Percentiles rank a stretch among this genome's conserved stretches.
Evolutionary conservation across 1,284 basidiomycete genomes (phyloP).

Genomic region (Ustilago nuda): DNA sequence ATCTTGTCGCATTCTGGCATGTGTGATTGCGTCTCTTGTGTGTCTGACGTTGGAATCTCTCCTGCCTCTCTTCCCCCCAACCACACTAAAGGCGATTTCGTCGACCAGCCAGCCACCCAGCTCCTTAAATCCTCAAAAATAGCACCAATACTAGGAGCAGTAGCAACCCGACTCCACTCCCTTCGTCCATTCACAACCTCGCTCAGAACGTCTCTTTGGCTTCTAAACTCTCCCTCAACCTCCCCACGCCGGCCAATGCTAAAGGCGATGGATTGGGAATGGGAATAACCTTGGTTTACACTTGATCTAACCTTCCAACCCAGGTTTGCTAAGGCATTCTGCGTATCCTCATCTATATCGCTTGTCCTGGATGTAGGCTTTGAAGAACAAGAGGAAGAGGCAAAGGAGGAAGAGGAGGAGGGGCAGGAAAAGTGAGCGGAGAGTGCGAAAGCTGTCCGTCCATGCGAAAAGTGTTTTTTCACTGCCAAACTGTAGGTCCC

Average conservation of each 20-base stretch:
- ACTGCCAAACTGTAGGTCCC: constrained; percentile 12
- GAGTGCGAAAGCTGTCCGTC: constrained; percentile 28
- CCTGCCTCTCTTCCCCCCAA: neutral
- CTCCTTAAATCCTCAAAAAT: constrained; percentile 12
- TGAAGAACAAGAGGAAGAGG: constrained; percentile 6
- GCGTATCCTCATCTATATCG: constrained; percentile 19
- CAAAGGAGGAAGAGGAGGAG: neutral
- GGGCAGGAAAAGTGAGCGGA: constrained; percentile 8
- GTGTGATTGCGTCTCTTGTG: neutral
- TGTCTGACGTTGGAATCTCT: neutral
- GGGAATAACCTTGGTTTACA: constrained; percentile 32
- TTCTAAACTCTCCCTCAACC: neutral
- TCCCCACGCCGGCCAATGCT: neutral
- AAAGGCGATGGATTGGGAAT: neutral
- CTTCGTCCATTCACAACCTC: constrained; percentile 13
- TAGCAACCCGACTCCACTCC: constrained; percentile 9
- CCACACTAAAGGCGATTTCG: neutral
- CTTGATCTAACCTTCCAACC: constrained; percentile 31
- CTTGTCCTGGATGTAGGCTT: neutral
- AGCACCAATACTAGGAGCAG: constrained; percentile 1
- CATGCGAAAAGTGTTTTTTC: constrained; percentile 43
- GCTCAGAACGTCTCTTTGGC: constrained; percentile 14
- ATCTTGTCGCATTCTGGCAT: neutral
- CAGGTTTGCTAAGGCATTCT: constrained; percentile 22
- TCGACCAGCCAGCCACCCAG: neutral